A percentile compares a stretch with the other conserved stretches of the same genome.
Evolutionary conservation across 2,329 filamentous ascomycete genomes (phyloP).

Genomic region (Aspergillus sp.): DNA sequence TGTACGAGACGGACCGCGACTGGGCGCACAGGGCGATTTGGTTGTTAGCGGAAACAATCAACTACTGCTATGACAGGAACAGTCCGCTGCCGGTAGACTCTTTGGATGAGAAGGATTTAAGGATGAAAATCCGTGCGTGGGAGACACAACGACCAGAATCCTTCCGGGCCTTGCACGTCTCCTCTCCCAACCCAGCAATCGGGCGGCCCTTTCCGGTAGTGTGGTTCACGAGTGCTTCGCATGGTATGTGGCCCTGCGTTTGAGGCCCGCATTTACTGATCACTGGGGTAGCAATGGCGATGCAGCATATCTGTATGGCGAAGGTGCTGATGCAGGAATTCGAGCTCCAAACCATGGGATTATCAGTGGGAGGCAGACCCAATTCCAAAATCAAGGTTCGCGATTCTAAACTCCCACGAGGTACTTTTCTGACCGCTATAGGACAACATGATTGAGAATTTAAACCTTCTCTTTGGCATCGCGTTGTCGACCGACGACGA

Average conservation of each 20-base stretch:
- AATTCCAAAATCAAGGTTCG: constrained; percentile 22
- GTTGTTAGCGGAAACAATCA: constrained; percentile 33
- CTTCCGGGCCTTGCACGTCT: constrained; percentile 31
- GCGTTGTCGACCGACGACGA: constrained; percentile 33
- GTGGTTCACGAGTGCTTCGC: constrained; percentile 32
- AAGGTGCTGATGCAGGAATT: constrained; percentile 27
- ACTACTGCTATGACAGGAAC: constrained; percentile 30
- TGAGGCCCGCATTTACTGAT: neutral
- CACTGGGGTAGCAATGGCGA: constrained; percentile 26
- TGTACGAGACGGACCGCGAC: constrained; percentile 27
- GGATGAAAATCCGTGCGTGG: constrained; percentile 27
- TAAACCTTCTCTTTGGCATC: constrained; percentile 33
- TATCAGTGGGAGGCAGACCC: constrained; percentile 11
- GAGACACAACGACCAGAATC: constrained; percentile 25
- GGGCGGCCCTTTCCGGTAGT: constrained; percentile 34
- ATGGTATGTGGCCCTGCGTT: constrained; percentile 23
- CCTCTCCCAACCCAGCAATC: constrained; percentile 22
- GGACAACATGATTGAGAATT: constrained; percentile 26
- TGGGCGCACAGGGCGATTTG: constrained; percentile 35
- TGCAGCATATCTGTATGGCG: constrained; percentile 34
- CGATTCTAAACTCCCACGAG: neutral
- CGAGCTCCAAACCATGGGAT: constrained; percentile 19
- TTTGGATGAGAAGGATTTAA: constrained; percentile 19
- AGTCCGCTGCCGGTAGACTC: constrained; percentile 16
- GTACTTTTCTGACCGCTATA: constrained; percentile 6